These are phyloP conservation scores for Ballota nigra DNA, from an alignment of 257 asterid species.

Conservation along the genomic window DNA sequence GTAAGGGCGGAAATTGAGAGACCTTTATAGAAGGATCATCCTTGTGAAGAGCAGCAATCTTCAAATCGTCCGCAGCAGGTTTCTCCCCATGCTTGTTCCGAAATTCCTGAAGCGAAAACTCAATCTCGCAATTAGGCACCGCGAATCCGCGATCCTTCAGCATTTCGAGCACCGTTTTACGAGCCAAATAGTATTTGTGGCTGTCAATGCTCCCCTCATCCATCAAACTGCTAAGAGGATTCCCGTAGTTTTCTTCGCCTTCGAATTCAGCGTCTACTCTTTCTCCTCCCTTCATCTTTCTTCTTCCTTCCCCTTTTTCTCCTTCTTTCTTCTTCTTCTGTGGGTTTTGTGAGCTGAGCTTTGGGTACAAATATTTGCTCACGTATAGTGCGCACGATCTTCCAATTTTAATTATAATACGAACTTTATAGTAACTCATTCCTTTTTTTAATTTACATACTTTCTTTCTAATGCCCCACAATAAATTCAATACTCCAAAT, in stretches of 20 bases:
- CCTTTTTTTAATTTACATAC: too few relatives aligned
- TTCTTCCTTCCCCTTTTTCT: too few relatives aligned
- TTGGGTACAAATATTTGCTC: neutral
- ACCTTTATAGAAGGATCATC: slow-evolving; percentile 78
- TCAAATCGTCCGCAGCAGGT: slow-evolving; percentile 49
- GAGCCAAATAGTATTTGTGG: slow-evolving; percentile 74
- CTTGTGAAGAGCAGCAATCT: slow-evolving; percentile 61
- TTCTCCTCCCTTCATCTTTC: slow-evolving; percentile 23
- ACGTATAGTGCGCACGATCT: too few relatives aligned
- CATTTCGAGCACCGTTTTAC: slow-evolving; percentile 81
- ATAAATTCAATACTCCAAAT: too few relatives aligned
- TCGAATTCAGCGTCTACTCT: slow-evolving; percentile 26
- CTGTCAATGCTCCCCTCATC: slow-evolving; percentile 66
- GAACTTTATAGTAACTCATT: too few relatives aligned
- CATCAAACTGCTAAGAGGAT: slow-evolving; percentile 49
- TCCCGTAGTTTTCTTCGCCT: slow-evolving; percentile 31
- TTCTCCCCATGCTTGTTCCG: slow-evolving; percentile 49
- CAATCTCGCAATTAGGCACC: slow-evolving; percentile 64
- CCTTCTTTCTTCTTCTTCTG: neutral
- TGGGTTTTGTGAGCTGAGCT: neutral
- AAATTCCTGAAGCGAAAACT: slow-evolving; percentile 59
- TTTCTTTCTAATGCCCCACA: too few relatives aligned
- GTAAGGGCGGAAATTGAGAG: neutral
- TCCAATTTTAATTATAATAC: too few relatives aligned
- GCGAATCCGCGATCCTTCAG: slow-evolving; percentile 88